Base-by-base conservation (phyloP, 2,329 filamentous ascomycete species). In the Pyricularia sp. region DNA sequence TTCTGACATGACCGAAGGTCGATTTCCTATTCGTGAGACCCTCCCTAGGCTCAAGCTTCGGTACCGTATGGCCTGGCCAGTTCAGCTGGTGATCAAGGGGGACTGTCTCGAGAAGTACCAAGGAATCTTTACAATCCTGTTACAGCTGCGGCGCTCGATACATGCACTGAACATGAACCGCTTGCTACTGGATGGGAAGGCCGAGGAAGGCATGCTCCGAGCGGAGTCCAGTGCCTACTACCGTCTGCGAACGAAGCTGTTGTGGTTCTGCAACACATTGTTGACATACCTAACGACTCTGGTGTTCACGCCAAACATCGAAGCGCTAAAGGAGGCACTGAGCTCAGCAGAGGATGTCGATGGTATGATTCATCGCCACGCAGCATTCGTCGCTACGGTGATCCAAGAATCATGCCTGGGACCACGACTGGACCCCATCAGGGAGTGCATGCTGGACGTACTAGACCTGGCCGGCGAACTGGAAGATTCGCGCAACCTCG, bases 241-340 rank as follows among this genome's bases (percentile, higher is more conserved):
- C 75, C 80, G 83, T 20, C 80, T 94, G 10, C 88, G 92, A 55
- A 87, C 88, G 33, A 87, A 86, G 66, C 82, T 97, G 3, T 80
- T 93, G 12, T 94, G 92, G 90, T 94, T 97, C 78, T 86, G 87
- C 72, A 90, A 89, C 71, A 87, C 85, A 0, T 74, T 97, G 1
- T 90, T 92, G 73, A 88, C 89, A 10, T 95, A 97, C 75, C 80
- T 97, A 4, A 89, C 88, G 3, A 90, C 88, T 20, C 84, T 93
- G 1, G 91, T 94, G 1, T 82, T 97, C 0, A 85, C 84, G 0
- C 86, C 88, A 0, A 83, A 88, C 26, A 86, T 84, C 1, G 74
- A 78, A 2, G 80, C 82, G 33, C 85, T 97, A 80, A 80, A 80
- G 6, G 76, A 78, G 2, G 81, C 84, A 0, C 83, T 97, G 67